These are phyloP conservation scores for Lipomyces yamadae DNA, from an alignment of 805 yeast genomes.

Conservation along the genomic window DNA sequence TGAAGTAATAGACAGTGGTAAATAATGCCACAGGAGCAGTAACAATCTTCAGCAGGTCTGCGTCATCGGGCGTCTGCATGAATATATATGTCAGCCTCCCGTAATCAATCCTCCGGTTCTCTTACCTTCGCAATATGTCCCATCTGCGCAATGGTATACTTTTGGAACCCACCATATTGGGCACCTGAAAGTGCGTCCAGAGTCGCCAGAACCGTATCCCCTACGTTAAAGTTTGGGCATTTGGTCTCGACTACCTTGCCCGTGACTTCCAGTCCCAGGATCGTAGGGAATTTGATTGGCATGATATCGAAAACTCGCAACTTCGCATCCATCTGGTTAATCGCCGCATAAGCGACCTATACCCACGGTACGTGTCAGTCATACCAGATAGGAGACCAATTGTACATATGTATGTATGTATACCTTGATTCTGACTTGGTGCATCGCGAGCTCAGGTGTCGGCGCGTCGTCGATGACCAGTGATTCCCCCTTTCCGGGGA, in stretches of 20 bases:
- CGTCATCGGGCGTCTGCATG: background rate
- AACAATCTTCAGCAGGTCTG: background rate
- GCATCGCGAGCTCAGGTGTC: background rate
- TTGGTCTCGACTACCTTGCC: constrained; percentile 3
- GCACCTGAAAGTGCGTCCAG: background rate
- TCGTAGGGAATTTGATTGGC: background rate
- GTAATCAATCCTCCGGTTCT: background rate
- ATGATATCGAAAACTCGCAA: background rate
- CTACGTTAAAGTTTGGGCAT: background rate
- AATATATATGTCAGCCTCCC: background rate
- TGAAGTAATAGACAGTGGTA: constrained; percentile 4
- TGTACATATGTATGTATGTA: background rate
- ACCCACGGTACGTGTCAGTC: background rate
- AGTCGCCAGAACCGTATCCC: constrained; percentile 1
- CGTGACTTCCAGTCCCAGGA: constrained; percentile 2
- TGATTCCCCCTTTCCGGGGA: background rate
- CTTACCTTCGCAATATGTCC: background rate
- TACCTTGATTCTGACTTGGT: constrained; percentile 5
- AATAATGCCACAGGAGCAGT: background rate
- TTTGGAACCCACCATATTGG: constrained; percentile 7
- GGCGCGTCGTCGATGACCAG: constrained; percentile 3
- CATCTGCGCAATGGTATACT: constrained; percentile 4
- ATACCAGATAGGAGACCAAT: background rate
- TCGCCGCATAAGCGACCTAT: background rate
- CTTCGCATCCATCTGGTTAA: constrained; percentile 3